Evolutionary conservation across 805 yeast species (phyloP).

Genomic region (Candida maris): DNA sequence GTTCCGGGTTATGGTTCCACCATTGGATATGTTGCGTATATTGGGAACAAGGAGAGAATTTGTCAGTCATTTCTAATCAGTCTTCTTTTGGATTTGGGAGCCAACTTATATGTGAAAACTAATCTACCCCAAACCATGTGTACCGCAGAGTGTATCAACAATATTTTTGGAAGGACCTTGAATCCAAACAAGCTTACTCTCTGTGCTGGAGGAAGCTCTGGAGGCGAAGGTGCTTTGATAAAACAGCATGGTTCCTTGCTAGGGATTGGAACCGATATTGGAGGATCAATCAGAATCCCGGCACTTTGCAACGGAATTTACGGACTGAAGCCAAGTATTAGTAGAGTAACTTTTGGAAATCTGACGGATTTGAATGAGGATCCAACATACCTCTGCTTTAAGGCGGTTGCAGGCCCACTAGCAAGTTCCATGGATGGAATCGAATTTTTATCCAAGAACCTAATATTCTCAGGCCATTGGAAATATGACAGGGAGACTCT

Average conservation of each 20-base stretch:
- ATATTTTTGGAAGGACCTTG: constrained; percentile 45
- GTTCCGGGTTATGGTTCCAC: constrained; percentile 35
- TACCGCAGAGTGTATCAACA: constrained; percentile 51
- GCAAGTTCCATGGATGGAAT: constrained; percentile 45
- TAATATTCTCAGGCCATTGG: constrained; percentile 20
- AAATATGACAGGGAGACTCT: constrained; percentile 38
- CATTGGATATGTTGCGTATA: constrained; percentile 14
- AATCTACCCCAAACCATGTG: constrained; percentile 52
- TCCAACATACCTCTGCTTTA: constrained; percentile 25
- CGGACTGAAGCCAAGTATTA: constrained; percentile 49
- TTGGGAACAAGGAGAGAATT: constrained; percentile 7
- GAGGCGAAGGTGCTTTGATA: constrained; percentile 58
- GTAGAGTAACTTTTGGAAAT: constrained; percentile 30
- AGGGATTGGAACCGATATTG: constrained; percentile 61
- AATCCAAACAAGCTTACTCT: constrained; percentile 48
- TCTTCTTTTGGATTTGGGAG: constrained; percentile 16
- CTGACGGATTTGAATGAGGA: constrained; percentile 17
- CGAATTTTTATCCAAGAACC: constrained; percentile 41
- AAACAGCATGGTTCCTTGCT: constrained; percentile 50
- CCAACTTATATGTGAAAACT: constrained; percentile 29
- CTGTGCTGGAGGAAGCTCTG: constrained; percentile 60
- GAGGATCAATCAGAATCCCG: constrained; percentile 57
- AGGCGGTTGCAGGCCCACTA: constrained; percentile 43
- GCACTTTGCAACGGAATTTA: constrained; percentile 53
- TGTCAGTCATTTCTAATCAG: constrained; percentile 20